Evolutionary conservation across 768 basidiomycete species (phyloP).

Genomic region (Russula earlei): DNA sequence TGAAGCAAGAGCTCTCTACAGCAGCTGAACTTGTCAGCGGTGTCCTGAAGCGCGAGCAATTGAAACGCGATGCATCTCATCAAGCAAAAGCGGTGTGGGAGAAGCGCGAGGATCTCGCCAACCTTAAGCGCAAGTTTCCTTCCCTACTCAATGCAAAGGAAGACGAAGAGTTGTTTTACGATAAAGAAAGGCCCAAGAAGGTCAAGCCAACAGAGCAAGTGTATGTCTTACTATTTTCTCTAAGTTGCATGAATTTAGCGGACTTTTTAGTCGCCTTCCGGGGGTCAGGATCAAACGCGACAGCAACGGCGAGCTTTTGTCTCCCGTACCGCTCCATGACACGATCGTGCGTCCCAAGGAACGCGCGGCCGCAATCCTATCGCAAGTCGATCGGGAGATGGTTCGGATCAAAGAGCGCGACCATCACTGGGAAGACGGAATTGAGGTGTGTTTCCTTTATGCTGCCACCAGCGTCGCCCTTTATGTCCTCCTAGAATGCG

Average conservation of each 20-base stretch:
- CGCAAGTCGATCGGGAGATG: conserved; percentile 53
- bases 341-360: conserved; percentile 54
- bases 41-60: conserved; percentile 60
- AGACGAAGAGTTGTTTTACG: conserved; percentile 55
- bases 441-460: conserved; percentile 49
- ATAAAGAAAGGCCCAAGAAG: conserved; percentile 62
- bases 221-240: conserved; percentile 20
- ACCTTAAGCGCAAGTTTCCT: conserved; percentile 72
- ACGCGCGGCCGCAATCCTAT: conserved; percentile 48
- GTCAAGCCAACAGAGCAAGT: conserved; percentile 31
- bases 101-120: conserved; percentile 60
- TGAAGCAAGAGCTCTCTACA: conserved; percentile 65
- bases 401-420: conserved; percentile 57
- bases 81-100: conserved; percentile 68
- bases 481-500: conserved; percentile 38
- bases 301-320: conserved; percentile 30
- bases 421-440: conserved; percentile 76
- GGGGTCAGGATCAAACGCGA: conserved; percentile 46
- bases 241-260: not conserved
- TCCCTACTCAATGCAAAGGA: conserved; percentile 51
- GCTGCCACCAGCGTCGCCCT: not conserved
- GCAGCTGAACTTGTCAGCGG: conserved; percentile 65
- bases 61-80: conserved; percentile 59
- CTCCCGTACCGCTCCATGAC: conserved; percentile 38
- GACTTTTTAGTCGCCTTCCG: conserved; percentile 30